A percentile compares a stretch with the other conserved stretches of the same genome.
These are phyloP conservation scores for Heimioporus sp. DNA, from an alignment of 768 basidiomycete species.

Conservation along the genomic window DNA sequence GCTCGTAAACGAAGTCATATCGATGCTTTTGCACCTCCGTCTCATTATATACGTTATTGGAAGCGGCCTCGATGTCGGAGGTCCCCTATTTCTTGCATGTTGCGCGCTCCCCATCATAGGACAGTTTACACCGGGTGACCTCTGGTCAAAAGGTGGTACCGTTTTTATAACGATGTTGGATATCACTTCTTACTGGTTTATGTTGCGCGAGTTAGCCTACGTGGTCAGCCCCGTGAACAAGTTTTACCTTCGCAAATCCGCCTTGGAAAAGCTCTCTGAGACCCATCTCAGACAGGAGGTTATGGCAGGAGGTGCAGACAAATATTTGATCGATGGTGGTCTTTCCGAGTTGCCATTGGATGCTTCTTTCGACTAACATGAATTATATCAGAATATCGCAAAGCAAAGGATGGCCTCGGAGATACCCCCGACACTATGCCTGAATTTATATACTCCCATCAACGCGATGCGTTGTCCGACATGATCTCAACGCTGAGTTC, in stretches of 20 bases:
- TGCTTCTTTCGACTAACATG: not conserved
- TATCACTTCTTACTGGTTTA: not conserved
- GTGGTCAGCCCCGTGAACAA: conserved; percentile 13
- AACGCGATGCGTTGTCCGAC: not conserved
- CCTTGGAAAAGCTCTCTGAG: conserved; percentile 10
- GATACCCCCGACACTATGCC: conserved; percentile 8
- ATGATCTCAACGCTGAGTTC: conserved; percentile 11
- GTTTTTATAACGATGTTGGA: too few species aligned
- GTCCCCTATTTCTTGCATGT: conserved; percentile 19
- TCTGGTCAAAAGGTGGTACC: conserved; percentile 23
- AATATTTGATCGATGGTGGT: conserved; percentile 1
- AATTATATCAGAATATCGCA: conserved; percentile 19
- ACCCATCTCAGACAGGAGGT: conserved; percentile 19
- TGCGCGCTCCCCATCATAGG: conserved; percentile 15
- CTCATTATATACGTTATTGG: conserved; percentile 18
- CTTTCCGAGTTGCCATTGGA: not conserved
- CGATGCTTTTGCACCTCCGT: conserved; percentile 23
- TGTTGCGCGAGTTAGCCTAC: conserved; percentile 11
- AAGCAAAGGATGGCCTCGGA: conserved; percentile 17
- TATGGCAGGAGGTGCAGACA: conserved; percentile 17
- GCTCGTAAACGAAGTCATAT: conserved; percentile 9
- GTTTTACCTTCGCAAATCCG: conserved; percentile 21
- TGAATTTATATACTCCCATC: conserved; percentile 10
- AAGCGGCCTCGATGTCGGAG: conserved; percentile 13
- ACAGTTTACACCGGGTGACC: not conserved